phyloP scores from a whole-genome alignment of 306 rosid genomes.

The Phaseolus lunatus region DNA sequence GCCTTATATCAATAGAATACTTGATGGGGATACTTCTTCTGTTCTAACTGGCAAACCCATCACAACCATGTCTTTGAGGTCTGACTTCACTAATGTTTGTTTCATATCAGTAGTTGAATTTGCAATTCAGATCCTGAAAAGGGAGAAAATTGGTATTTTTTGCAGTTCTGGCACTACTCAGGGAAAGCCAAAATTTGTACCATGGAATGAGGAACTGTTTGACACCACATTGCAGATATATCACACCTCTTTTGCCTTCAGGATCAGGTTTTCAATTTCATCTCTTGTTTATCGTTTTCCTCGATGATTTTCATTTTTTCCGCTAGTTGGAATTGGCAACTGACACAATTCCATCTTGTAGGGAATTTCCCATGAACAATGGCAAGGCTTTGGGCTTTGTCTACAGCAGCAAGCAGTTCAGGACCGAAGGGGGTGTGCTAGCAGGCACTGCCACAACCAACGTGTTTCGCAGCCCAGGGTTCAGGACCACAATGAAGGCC shows the following conservation, averaged over 20 bases:
- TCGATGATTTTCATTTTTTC: neutral
- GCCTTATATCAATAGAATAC: slow-evolving; percentile 70
- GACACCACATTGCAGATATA: slow-evolving; percentile 77
- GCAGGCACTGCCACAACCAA: slow-evolving; percentile 93
- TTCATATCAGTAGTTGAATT: slow-evolving; percentile 21
- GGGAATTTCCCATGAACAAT: slow-evolving; percentile 74
- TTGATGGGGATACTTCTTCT: slow-evolving; percentile 69
- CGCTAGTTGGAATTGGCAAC: neutral
- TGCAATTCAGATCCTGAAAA: slow-evolving; percentile 14
- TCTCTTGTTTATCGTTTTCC: neutral
- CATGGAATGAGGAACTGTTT: slow-evolving; percentile 90
- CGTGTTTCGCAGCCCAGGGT: slow-evolving; percentile 56
- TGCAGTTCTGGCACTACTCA: slow-evolving; percentile 97
- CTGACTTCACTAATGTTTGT: neutral
- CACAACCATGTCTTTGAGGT: slow-evolving; percentile 84
- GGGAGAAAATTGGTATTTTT: neutral
- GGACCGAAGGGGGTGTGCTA: slow-evolving; percentile 74
- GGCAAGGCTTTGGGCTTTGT: slow-evolving; percentile 85
- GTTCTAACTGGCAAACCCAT: slow-evolving; percentile 88
- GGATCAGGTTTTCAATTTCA: slow-evolving; percentile 63
- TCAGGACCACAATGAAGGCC: slow-evolving; percentile 55
- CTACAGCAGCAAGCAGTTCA: slow-evolving; percentile 80
- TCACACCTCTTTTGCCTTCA: slow-evolving; percentile 81
- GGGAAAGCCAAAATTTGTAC: slow-evolving; percentile 82
- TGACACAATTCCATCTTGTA: slow-evolving; percentile 27